Base-by-base conservation (phyloP, 1,284 basidiomycete species). In the Coriolopsis trogii region DNA sequence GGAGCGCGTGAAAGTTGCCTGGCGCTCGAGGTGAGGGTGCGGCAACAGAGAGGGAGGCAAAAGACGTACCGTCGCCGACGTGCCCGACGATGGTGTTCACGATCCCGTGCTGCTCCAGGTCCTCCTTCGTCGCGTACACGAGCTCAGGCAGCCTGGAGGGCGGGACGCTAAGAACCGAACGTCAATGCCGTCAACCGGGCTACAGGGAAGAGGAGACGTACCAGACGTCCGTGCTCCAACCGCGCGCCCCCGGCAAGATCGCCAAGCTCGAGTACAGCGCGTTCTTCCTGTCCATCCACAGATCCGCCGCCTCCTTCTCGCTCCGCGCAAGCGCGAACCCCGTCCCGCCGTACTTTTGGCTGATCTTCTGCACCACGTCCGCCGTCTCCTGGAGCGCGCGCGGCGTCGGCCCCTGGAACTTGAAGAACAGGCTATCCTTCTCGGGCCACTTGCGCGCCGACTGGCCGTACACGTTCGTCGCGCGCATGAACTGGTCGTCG, bases 251-350 rank as follows among this genome's bases (percentile, higher is more conserved):
- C 6, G 84, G 82, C n/a, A 82, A 70, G 31, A 89, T 67, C 45
- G 86, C 84, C 62, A 93, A 63, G 1, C 85, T 83, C 9, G 82
- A 78, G 74, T 85, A 92, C 33, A 88, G 76, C 9, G 89, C 91
- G 44, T 90, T 89, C 76, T 97, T 98, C 39, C 95, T 69, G 49
- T 93, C 91, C 43, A 78, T 73, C 95, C 95, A 98, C 9, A 98
- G 70, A 43, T 86, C 84, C 3, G 77, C 77, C 0, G 91, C 91
- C 60, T 93, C 89, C 42, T 81, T 72, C 16, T 88, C 80, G 49
- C 74, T 77, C 40, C 75, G 76, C 1, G 91, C 89, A 20, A 93
- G 79, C 58, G 82, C 77, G 57, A 93, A 91, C 6, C 83, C 82
- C 1, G 76, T 78, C 3, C 86, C 88, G 0, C 89, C 87, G 62